Conservation (phyloP, 352 stramenopile species). For the Aphanomyces invadans region DNA sequence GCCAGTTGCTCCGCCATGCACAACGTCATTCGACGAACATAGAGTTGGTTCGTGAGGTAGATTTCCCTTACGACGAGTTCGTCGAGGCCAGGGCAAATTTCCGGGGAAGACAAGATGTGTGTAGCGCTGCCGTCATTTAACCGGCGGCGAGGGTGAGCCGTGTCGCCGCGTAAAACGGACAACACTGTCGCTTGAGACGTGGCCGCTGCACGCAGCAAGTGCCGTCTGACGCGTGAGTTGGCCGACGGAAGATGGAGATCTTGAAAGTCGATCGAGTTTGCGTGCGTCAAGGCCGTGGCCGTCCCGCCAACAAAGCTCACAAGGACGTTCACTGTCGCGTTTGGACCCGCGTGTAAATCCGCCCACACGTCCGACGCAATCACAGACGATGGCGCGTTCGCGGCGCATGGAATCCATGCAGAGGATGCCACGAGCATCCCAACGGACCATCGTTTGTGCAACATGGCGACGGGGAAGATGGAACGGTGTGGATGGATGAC, state of each 20-base stretch:
- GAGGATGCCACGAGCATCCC: too few relatives aligned
- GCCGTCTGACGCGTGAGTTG: neutral
- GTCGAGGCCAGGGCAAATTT: constrained; percentile 5
- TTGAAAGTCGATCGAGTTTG: neutral
- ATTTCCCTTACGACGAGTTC: neutral
- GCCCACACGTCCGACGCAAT: neutral
- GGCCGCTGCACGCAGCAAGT: neutral
- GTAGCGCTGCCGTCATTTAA: neutral
- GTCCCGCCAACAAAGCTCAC: neutral
- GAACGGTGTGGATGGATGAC: too few relatives aligned
- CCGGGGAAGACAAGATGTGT: neutral
- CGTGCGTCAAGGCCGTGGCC: neutral
- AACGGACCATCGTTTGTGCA: too few relatives aligned
- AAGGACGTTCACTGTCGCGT: neutral
- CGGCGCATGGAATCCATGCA: neutral
- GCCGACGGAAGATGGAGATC: constrained; percentile 8
- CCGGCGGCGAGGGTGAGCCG: neutral
- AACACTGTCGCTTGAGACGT: neutral
- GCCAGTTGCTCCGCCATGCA: constrained; percentile 19
- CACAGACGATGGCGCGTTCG: neutral
- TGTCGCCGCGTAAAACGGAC: neutral
- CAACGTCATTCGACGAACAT: constrained; percentile 2
- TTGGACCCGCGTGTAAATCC: neutral
- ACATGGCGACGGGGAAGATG: too few relatives aligned
- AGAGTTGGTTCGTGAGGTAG: constrained; percentile 13